Evolutionary conservation across 2,329 filamentous ascomycete genomes (phyloP), one percentile per base, ranked within the genome.

Genomic region (Talaromyces pinophilus): DNA sequence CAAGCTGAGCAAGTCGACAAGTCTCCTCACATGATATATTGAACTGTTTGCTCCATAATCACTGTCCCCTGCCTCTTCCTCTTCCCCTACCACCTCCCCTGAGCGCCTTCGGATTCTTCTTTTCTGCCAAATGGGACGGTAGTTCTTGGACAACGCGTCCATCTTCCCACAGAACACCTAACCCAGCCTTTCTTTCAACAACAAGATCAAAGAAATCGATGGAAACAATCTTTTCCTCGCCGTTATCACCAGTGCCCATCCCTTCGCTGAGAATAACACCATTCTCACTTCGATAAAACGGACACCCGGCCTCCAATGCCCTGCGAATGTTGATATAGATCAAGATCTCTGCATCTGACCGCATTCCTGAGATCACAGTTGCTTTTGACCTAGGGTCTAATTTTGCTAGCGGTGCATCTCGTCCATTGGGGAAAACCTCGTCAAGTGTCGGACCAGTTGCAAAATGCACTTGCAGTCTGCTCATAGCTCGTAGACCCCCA

Each of bases 381-480:
- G 71, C 70, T 19, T 70, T 73, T 22, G 72, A 44, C 42, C 57
- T 59, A 70, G 48, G 71, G 70, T 62, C 75, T 75, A 62, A 67
- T 48, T 65, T 55, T 42, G 67, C 66, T 59, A 25, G 40, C 60
- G 57, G 67, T 7, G 69, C 69, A 17, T 70, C 69, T 5, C 64
- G 59, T 4, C 69, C 62, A 67, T 73, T 38, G 65, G 74, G 71
- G 68, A 78, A 64, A 46, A 81, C 72, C 17, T 75, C 72, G 4
- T 75, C 72, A 52, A 77, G 70, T 0, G 91, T 88, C 13, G 93
- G 81, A 0, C 92, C 92, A 5, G 88, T 87, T 1, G 92, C 91
- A 75, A 95, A 97, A 79, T 99, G 95, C 33, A 98, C 90, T 74
- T 98, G 94, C 69, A 91, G 96, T 63, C 95, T 81, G 0, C 83